A percentile compares a stretch with the other conserved stretches of the same genome.
Conservation (phyloP, 495 filamentous ascomycete species). For the Aspergillus kassunensis region DNA sequence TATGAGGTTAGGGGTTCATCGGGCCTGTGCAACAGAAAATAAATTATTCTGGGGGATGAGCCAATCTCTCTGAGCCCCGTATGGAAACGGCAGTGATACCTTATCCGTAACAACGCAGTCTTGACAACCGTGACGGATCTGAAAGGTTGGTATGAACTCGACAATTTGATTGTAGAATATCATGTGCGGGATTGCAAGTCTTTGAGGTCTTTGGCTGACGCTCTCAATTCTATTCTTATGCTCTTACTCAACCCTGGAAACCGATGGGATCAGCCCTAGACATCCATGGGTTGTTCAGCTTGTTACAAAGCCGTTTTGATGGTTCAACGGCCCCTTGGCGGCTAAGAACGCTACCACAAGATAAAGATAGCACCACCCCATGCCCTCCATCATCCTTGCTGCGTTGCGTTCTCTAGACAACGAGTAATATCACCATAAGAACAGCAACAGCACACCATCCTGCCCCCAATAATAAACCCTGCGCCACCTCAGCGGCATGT, state of each 20-base stretch:
- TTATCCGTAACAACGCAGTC: background rate
- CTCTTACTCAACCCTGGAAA: background rate
- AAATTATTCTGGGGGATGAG: slow-evolving; percentile 7
- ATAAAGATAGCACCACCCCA: slow-evolving; percentile 10
- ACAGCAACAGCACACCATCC: slow-evolving; percentile 6
- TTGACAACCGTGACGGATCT: too few species aligned
- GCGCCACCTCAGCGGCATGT: background rate
- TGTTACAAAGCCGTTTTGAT: slow-evolving; percentile 1
- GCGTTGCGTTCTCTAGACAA: background rate
- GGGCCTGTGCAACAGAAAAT: slow-evolving; percentile 6
- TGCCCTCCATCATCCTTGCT: slow-evolving; percentile 2
- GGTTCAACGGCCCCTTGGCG: background rate
- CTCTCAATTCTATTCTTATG: too few species aligned
- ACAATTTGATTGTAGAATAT: background rate
- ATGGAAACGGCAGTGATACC: slow-evolving; percentile 10
- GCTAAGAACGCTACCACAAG: background rate
- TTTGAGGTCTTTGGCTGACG: too few species aligned
- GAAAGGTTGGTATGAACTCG: background rate
- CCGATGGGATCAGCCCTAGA: background rate
- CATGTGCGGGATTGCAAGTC: too few species aligned
- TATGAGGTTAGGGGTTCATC: slow-evolving; percentile 8
- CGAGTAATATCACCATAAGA: background rate
- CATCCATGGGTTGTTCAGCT: background rate
- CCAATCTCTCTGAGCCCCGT: slow-evolving; percentile 7
- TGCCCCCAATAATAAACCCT: background rate